Base-by-base conservation (phyloP, 2,329 filamentous ascomycete genomes). In the Rosellinia necatrix region DNA sequence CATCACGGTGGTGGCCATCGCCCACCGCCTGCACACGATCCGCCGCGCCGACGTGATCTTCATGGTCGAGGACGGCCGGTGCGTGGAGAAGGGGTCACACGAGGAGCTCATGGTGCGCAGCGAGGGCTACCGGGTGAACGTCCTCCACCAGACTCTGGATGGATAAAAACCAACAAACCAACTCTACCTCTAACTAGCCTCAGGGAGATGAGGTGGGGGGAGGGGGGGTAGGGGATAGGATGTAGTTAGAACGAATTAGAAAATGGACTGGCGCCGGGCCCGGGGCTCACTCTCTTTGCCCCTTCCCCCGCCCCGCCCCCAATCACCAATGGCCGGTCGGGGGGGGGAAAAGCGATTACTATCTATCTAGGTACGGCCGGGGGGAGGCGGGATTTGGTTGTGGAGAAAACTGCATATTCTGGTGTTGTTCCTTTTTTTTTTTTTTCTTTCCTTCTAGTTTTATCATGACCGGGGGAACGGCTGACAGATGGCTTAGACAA, bases 1-100 rank as follows among this genome's bases (percentile, higher is more conserved):
- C 52, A 81, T 82, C 41, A 85, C 82, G 0, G 81, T 84, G 13
- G 75, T 85, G 60, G 81, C 81, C 19, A 83, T 85, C 54, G 82
- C 82, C 2, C 83, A 85, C 66, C 72, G 82, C 25, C 68, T 85
- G 54, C 78, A 81, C 59, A 86, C 82, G 3, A 80, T 85, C 34
- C 75, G 77, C 49, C 80, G 78, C 58, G 81, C 83, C 10, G 80
- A 84, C 68, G 71, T 78, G n/a, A 85, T 85, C 58, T 79, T 83
- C 56, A 75, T 85, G 40, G 74, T 84, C 38, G 80, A 84, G 59
- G 78, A 75, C 7, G 82, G 82, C 1, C 73, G 70, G 49, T 73
- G 82, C 40, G 76, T 82, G 10, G 81, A 83, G 56, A 71, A 70
- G 51, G 82, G 82, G 2, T 75, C 74, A 21, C 82, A 84, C 64